Percentiles rank a stretch among this genome's conserved stretches.
phyloP scores from a whole-genome alignment of 495 filamentous ascomycete species.

The Pyronema domesticum region DNA sequence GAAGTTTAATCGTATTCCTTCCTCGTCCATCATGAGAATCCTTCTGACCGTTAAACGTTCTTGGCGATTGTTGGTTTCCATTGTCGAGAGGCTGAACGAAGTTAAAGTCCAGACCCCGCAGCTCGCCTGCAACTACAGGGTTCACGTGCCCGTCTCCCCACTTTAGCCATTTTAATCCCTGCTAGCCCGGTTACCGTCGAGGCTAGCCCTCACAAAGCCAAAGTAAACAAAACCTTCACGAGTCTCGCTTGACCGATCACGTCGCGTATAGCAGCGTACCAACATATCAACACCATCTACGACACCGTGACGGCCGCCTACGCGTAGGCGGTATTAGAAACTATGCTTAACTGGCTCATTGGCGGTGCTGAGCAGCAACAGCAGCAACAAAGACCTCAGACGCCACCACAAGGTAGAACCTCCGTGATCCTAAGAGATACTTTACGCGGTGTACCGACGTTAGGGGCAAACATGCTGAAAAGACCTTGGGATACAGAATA shows the following conservation, averaged over 20 bases:
- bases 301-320: background rate
- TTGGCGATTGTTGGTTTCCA: no score
- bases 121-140: no score
- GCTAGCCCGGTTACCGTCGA: background rate
- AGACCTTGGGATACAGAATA: constrained; percentile 23
- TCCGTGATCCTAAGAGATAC: constrained; percentile 20
- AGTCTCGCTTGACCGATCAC: no score
- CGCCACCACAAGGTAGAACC: background rate
- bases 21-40: no score
- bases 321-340: constrained; percentile 2
- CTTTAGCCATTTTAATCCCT: no score
- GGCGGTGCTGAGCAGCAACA: constrained; percentile 18
- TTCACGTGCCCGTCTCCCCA: no score
- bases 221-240: background rate
- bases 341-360: constrained; percentile 29
- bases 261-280: background rate
- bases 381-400: constrained; percentile 5
- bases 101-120: no score
- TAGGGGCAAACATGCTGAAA: background rate
- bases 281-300: background rate
- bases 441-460: constrained; percentile 1
- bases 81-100: no score
- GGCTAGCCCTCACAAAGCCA: background rate
- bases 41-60: no score
- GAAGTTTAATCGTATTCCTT: no score